Evolutionary conservation across 805 yeast genomes (phyloP), one percentile per base, ranked within the genome.

Genomic region (Scheffersomyces stipitis): DNA sequence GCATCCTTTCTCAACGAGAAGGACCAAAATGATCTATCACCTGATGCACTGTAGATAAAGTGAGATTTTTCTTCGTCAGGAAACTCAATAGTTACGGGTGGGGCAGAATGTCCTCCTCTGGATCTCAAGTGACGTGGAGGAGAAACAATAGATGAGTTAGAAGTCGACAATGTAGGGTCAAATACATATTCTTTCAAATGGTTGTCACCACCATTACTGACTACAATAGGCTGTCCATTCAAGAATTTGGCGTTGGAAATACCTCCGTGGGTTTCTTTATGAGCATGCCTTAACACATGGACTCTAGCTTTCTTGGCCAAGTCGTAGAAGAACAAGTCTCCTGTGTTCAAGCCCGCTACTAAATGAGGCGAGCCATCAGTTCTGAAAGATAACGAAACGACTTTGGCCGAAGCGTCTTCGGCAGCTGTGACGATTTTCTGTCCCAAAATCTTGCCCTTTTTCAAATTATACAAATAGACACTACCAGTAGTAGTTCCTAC

Each of bases 21-120:
- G 6, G 80, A 75, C 98, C 98, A 93, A 49, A 95, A 73, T 2
- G 95, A 75, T 51, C 76, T 74, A 62, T 93, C 99, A 45, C 81
- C 75, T 0, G 97, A 86, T 2, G 95, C 95, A 35, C 96, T 86
- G 36, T 86, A 72, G 8, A 95, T 55, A 60, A 80, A 86, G 62
- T 95, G 99, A 2, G 96, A 80, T 39, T 66, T 71, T 31, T 80
- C 80, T 33, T 79, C 80, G 49, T 85, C 84, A 4, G 95, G 86
- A 61, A 93, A 93, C 16, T 69, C 66, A 28, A 93, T 78, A 4
- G 78, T 56, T 0, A 83, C 72, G 2, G 98, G 95, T 3, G 99
- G 96, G 20, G 86, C 83, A 3, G 96, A 80, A 59, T 93, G 99
- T n/a, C 99, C 99, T 51, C 97, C 98, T 56, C 99, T 78, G 1